Evolutionary conservation across 352 stramenopile species (phyloP), one percentile per base, ranked within the genome.

Genomic region (Pythium sukuiense): DNA sequence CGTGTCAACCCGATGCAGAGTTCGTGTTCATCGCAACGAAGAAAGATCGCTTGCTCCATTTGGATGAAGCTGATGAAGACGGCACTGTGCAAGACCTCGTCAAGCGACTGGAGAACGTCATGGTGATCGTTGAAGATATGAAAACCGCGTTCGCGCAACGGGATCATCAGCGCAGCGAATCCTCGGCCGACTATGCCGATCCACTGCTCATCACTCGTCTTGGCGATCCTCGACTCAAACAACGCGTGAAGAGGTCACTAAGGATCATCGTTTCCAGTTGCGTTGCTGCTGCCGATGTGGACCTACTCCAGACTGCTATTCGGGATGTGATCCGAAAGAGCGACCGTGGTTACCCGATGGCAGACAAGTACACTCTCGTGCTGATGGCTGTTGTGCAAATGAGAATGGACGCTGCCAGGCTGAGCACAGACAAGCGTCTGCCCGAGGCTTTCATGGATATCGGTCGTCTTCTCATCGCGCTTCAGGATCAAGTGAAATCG

Each of bases 21-120:
- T 63, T 70, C 54, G 55, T 55, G n/a, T 55, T 70, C 20, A 14
- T 70, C 12, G 49, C 11, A n/a, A 64, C 63, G 27, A 65, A 70
- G 48, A 29, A 18, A 7, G 63, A 70, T 50, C 2, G 53, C 4
- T 0, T 57, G 26, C n/a, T 45, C 14, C 11, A 52, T 24, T 37
- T 35, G 0, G 14, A 55, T 13, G 20, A 24, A 24, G 20, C 20
- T 0, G 20, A 24, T 24, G 20, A 24, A 24, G 20, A 24, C 0
- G 20, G 20, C 20, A 24, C 20, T 24, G 20, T 24, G 20, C 20
- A 24, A 0, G 0, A 24, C 20, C 20, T 24, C 20, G 20, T 24
- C 20, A n/a, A 30, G 14, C 27, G 20, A 11, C 24, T 55, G 13
- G 35, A 18, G 18, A 53, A n/a, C 11, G 50, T 27, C 2, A 54